Percentiles rank a stretch among this genome's conserved stretches.
Conservation (phyloP, 495 filamentous ascomycete genomes). For the Aspergillus indologenus region DNA sequence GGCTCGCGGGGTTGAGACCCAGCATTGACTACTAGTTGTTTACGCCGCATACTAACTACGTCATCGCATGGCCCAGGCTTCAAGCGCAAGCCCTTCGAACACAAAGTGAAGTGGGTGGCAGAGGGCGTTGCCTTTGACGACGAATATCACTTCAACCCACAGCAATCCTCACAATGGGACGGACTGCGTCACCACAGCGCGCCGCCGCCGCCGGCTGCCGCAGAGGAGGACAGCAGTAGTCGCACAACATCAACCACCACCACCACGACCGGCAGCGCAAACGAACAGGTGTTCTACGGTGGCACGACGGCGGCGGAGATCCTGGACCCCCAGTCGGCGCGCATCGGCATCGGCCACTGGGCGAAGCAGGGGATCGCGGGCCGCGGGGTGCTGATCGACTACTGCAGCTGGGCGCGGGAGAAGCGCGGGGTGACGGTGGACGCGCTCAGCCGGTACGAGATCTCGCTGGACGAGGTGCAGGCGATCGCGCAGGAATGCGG, state of each 20-base stretch:
- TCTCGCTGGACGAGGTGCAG: conserved; percentile 53
- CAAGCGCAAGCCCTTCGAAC: conserved; percentile 53
- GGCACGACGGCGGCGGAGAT: conserved; percentile 52
- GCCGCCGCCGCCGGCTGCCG: conserved; percentile 23
- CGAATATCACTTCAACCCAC: conserved; percentile 71
- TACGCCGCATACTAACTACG: neutral
- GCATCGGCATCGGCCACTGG: conserved; percentile 51
- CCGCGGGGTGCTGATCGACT: conserved; percentile 55
- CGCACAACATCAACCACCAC: too few species aligned
- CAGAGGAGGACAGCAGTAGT: neutral
- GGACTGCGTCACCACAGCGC: conserved; percentile 60
- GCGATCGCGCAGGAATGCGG: conserved; percentile 55
- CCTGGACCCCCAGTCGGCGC: conserved; percentile 45
- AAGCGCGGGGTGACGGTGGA: conserved; percentile 49
- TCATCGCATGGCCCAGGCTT: conserved; percentile 37
- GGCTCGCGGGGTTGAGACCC: neutral
- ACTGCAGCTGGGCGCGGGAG: conserved; percentile 43
- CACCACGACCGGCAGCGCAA: conserved; percentile 28
- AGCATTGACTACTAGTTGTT: neutral
- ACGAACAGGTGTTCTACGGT: conserved; percentile 51
- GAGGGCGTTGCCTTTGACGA: conserved; percentile 60
- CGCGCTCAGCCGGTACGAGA: conserved; percentile 57
- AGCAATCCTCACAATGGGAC: conserved; percentile 77
- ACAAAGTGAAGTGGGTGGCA: conserved; percentile 51
- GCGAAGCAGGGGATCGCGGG: conserved; percentile 52